Evolutionary conservation across 2,329 filamentous ascomycete genomes (phyloP).

Genomic region (Colletotrichum chlorophyti): DNA sequence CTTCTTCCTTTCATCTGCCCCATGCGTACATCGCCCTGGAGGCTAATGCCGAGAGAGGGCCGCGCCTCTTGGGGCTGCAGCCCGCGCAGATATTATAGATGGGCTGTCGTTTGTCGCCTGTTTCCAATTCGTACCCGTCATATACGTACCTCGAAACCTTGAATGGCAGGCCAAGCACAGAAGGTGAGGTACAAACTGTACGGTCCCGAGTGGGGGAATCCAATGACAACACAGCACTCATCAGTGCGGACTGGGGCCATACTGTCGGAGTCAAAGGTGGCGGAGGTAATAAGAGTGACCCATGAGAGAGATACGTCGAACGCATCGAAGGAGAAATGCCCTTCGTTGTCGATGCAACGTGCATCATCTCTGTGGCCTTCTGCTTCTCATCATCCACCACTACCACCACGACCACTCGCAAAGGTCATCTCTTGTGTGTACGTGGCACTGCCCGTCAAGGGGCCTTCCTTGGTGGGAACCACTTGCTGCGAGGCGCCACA

Average conservation of each 20-base stretch:
- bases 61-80: constrained; percentile 28
- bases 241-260: not conserved
- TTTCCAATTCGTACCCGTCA: constrained; percentile 27
- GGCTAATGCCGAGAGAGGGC: constrained; percentile 30
- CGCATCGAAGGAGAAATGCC: not conserved
- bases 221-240: constrained; percentile 17
- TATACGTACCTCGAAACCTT: constrained; percentile 24
- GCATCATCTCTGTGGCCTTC: constrained; percentile 5
- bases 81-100: constrained; percentile 25
- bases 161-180: constrained; percentile 21
- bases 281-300: not conserved
- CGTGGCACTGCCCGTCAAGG: constrained; percentile 29
- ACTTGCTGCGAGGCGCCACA: constrained; percentile 25
- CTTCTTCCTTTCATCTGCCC: constrained; percentile 16
- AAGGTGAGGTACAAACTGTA: too few species aligned
- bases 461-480: constrained; percentile 28
- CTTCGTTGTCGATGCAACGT: constrained; percentile 1
- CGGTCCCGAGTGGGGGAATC: constrained; percentile 26
- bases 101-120: constrained; percentile 27
- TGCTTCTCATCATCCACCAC: not conserved
- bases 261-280: not conserved
- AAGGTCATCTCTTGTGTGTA: constrained; percentile 26
- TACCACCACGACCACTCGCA: not conserved
- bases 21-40: constrained; percentile 23
- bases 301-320: not conserved